Evolutionary conservation across 2,329 filamentous ascomycete genomes (phyloP), one percentile per base, ranked within the genome.

Genomic region (Phoma sp.): DNA sequence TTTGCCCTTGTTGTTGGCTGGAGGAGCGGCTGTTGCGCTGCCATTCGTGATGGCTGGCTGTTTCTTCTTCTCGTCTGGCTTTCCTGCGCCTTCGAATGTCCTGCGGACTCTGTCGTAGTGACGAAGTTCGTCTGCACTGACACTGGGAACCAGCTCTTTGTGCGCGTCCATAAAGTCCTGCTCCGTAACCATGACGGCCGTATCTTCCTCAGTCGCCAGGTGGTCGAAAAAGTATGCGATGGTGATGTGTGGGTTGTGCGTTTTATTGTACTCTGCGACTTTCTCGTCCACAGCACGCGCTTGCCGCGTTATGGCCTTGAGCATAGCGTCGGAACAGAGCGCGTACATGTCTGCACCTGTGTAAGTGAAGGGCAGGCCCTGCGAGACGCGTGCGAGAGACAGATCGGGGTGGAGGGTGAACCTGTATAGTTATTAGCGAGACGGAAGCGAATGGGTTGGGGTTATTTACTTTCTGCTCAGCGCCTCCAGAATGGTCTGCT

Each of bases 141-240:
- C 95, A 77, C 89, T 93, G 15, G 93, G 93, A n/a, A 98, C 88
- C 36, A 99, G 83, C 77, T 98, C 95, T 38, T 80, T 80, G 68
- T 94, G 87, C 0, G 95, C 95, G 24, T 85, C 85, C 21, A 89
- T 73, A 71, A 99, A 99, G 75, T 99, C 95, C 43, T 89, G 84
- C 74, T 97, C 94, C 1, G 86, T 90, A 25, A 99, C 95, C 78
- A 91, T 87, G 61, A 99, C 94, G 24, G 88, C 85, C 1, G 94
- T 86, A 70, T 99, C 95, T 41, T 91, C 89, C 10, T 88, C 83
- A 0, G 85, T 91, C 13, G 94, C 92, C 63, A 91, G 82, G 76
- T 98, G 94, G 72, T 99, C 95, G 73, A 99, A 99, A 79, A 93
- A 99, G 77, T 95, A 93, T 0, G 93, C 94, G 1, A 94, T 96